Base-by-base conservation (phyloP, 257 asterid genomes). In the Nicotiana obtusifolia region DNA sequence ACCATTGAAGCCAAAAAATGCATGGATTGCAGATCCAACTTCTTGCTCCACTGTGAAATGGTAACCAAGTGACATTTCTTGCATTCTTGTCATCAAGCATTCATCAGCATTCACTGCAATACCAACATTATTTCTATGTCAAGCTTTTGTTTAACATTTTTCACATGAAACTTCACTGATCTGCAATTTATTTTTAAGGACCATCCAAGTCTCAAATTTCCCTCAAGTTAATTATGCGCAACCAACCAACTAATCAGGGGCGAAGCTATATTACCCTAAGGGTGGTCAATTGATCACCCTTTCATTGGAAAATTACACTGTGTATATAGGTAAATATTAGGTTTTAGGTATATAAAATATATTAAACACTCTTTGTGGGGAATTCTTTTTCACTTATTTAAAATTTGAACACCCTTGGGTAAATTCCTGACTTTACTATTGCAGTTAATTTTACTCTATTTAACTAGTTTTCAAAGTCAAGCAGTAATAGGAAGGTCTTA, bases 1-100 rank as follows among this genome's bases (percentile, higher is more conserved):
- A 92, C 97, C 91, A 64, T 89, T 91, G 87, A 91, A 91, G 69
- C 97, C 95, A 73, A 92, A 89, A 86, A 92, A 91, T 22, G 92
- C 80, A 65, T 86, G 86, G 44, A 88, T 86, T 16, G 89, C 81
- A 54, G 93, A 89, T 41, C 95, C 97, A 33, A 89, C 93, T 91
- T 92, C 97, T 87, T 92, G 92, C 84, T 92, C 97, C 83, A 91
- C 93, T 71, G 68, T 85, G 84, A 92, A 90, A 83, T 90, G 94
- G 76, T 90, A 92, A 82, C 88, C 90, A n/a, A 91, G 73, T 24
- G 97, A 88, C 95, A 91, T 92, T 78, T 91, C 92, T 85, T 91
- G 95, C 87, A 91, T 86, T 56, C 94, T 88, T 59, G 97, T 91
- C 82, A 83, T 65, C 80, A 83, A 62, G 9, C 85, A 79, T 54